phyloP scores from a whole-genome alignment of 768 basidiomycete genomes.

The Lentinula guzmanii region DNA sequence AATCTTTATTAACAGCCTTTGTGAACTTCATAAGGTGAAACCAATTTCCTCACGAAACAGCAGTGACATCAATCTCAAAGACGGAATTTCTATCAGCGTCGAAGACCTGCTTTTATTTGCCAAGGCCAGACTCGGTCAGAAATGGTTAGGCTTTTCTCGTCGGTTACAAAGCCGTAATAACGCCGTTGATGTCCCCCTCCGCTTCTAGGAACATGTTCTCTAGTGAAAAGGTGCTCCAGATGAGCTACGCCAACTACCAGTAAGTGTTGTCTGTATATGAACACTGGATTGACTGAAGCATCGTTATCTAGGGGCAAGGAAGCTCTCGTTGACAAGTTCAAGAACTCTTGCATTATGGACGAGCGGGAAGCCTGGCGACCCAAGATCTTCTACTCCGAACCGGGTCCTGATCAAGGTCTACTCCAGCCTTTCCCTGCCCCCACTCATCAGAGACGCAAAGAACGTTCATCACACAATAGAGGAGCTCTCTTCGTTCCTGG shows the following conservation, averaged over 20 bases:
- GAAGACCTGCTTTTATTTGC: slow-evolving; percentile 34
- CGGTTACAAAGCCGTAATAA: background rate
- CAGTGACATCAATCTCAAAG: background rate
- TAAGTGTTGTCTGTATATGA: slow-evolving; percentile 29
- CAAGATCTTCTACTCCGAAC: slow-evolving; percentile 73
- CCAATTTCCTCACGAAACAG: background rate
- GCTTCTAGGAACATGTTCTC: slow-evolving; percentile 80
- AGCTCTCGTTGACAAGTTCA: slow-evolving; percentile 87
- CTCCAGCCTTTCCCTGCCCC: slow-evolving; percentile 79
- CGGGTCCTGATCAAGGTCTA: slow-evolving; percentile 66
- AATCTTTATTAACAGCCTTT: slow-evolving; percentile 41
- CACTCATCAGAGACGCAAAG: slow-evolving; percentile 75
- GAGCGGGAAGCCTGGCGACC: slow-evolving; percentile 79
- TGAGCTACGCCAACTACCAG: slow-evolving; percentile 94
- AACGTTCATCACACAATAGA: slow-evolving; percentile 75
- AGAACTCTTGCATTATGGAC: slow-evolving; percentile 88
- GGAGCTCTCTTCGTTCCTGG: slow-evolving; percentile 64
- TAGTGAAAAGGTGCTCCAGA: slow-evolving; percentile 84
- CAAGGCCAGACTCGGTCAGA: slow-evolving; percentile 65
- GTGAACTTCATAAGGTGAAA: slow-evolving; percentile 57
- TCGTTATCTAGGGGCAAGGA: slow-evolving; percentile 63
- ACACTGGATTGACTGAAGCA: background rate
- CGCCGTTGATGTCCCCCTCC: background rate
- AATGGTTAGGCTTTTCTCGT: slow-evolving; percentile 53
- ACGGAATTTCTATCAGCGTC: background rate